phyloP scores from a whole-genome alignment of 1,284 basidiomycete species.

The Cryptococcus wingfieldii region DNA sequence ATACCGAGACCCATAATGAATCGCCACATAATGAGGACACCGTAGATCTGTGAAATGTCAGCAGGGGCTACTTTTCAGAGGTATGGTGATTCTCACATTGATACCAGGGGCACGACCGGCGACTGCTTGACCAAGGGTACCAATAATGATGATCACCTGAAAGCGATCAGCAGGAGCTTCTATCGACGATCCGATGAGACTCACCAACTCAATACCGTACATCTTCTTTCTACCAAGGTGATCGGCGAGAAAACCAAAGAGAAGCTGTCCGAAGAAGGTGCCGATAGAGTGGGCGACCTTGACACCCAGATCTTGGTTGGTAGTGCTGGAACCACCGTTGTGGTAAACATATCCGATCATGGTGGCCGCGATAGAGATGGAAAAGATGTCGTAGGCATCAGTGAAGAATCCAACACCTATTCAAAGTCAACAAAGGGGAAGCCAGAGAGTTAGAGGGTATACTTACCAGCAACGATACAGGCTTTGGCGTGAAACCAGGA shows the following conservation, averaged over 20 bases:
- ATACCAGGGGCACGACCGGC: slow-evolving; percentile 59
- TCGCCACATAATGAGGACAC: slow-evolving; percentile 66
- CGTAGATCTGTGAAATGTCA: slow-evolving; percentile 54
- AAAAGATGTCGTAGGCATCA: slow-evolving; percentile 51
- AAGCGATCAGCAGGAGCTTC: background rate
- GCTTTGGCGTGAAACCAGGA: slow-evolving; percentile 54
- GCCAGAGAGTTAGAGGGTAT: background rate
- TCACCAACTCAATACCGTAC: slow-evolving; percentile 51
- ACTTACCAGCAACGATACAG: slow-evolving; percentile 49
- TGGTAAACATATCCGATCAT: slow-evolving; percentile 77
- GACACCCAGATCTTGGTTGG: slow-evolving; percentile 63
- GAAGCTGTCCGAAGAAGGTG: slow-evolving; percentile 51
- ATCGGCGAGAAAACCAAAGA: slow-evolving; percentile 52
- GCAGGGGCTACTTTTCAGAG: too few species aligned
- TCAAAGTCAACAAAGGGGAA: background rate
- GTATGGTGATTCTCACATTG: slow-evolving; percentile 19
- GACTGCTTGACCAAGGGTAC: slow-evolving; percentile 53
- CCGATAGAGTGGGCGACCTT: slow-evolving; percentile 60
- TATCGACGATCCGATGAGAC: slow-evolving; percentile 10
- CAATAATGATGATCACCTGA: slow-evolving; percentile 47
- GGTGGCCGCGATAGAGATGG: slow-evolving; percentile 64
- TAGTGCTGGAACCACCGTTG: slow-evolving; percentile 43
- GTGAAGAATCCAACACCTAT: slow-evolving; percentile 46
- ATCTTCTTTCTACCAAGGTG: slow-evolving; percentile 51
- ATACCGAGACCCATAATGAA: slow-evolving; percentile 52